Percentiles rank a stretch among this genome's conserved stretches.
These are phyloP conservation scores for Cercospora canescens DNA, from an alignment of 2,329 filamentous ascomycete species.

Conservation along the genomic window DNA sequence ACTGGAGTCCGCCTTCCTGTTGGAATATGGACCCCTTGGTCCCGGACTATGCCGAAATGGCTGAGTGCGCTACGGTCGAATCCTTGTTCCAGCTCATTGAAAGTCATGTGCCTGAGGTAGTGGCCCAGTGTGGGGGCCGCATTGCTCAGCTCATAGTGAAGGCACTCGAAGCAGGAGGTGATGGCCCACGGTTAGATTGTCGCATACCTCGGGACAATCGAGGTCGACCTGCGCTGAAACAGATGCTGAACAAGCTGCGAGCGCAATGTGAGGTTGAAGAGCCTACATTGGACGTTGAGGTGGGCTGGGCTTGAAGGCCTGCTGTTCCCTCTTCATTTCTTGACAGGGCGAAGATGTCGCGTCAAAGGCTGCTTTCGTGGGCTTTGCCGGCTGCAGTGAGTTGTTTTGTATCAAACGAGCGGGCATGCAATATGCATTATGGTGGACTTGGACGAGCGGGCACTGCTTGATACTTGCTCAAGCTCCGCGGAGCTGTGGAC, in stretches of 20 bases:
- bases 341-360: too few relatives aligned
- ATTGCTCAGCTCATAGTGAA: conserved; percentile 1
- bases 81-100: conserved; percentile 2
- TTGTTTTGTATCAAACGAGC: too few relatives aligned
- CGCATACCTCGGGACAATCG: conserved; percentile 2
- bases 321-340: not conserved
- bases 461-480: not conserved
- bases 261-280: conserved; percentile 4
- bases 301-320: conserved; percentile 5
- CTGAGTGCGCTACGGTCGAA: conserved; percentile 2
- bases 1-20: not conserved
- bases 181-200: conserved; percentile 1
- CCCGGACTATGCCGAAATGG: conserved; percentile 2
- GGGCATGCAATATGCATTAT: not conserved
- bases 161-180: not conserved
- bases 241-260: conserved; percentile 7
- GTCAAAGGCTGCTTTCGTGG: not conserved
- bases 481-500: not conserved
- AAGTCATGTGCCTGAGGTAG: not conserved
- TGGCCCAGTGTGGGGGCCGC: not conserved
- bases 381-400: not conserved
- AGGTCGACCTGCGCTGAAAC: conserved; percentile 2
- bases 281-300: conserved; percentile 7
- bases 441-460: not conserved
- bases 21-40: not conserved